These are phyloP conservation scores for Schwanniomyces sp. DNA, from an alignment of 805 yeast genomes.

Conservation along the genomic window DNA sequence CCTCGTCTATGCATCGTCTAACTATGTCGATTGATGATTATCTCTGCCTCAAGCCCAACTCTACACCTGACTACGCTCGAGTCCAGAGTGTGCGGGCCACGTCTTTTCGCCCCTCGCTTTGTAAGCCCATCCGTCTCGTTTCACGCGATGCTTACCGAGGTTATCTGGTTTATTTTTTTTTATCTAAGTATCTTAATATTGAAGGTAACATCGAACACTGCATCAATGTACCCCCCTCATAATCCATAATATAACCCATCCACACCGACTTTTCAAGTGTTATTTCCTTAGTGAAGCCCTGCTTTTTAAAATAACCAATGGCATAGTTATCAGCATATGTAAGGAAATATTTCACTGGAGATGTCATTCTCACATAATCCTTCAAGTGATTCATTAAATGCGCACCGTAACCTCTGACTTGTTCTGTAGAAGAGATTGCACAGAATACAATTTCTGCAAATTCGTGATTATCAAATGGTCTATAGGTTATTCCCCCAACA, in stretches of 20 bases:
- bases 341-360: constrained; percentile 79
- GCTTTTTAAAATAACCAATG: constrained; percentile 96
- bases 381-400: constrained; percentile 97
- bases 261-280: constrained; percentile 81
- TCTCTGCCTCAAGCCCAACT: too few species aligned
- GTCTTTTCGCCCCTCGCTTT: too few species aligned
- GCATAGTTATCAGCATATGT: constrained; percentile 99
- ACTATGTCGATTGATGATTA: too few species aligned
- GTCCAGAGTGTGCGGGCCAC: too few species aligned
- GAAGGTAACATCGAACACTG: constrained; percentile 93
- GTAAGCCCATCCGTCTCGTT: too few species aligned
- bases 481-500: constrained; percentile 95
- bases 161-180: too few species aligned
- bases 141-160: too few species aligned
- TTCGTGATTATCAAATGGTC: constrained; percentile 86
- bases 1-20: too few species aligned
- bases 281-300: constrained; percentile 95
- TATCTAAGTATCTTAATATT: too few species aligned
- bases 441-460: constrained; percentile 99
- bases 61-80: too few species aligned
- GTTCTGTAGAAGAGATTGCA: constrained; percentile 96
- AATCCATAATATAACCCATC: constrained; percentile 99
- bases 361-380: constrained; percentile 88
- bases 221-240: constrained; percentile 98
- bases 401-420: constrained; percentile 98